phyloP scores from a whole-genome alignment of 2,329 filamentous ascomycete genomes.

The Rhexocercosporidium sp. region DNA sequence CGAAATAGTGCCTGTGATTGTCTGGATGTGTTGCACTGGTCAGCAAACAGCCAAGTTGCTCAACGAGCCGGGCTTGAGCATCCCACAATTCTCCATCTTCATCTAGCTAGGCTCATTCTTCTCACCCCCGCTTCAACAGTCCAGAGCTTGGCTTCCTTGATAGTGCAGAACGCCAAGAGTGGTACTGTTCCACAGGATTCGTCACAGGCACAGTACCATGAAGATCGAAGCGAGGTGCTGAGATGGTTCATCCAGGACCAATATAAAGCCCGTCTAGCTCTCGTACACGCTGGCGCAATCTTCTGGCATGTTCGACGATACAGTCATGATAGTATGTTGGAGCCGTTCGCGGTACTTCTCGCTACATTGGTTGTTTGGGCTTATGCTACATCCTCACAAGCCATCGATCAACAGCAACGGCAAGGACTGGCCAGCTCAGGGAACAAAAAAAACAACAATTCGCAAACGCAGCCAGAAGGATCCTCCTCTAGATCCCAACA shows the following conservation, averaged over 20 bases:
- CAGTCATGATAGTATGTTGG: slow-evolving; percentile 47
- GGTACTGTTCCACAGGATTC: background rate
- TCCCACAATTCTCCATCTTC: slow-evolving; percentile 59
- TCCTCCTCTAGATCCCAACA: background rate
- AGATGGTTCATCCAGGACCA: slow-evolving; percentile 40
- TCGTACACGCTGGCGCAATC: slow-evolving; percentile 51
- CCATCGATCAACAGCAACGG: slow-evolving; percentile 6
- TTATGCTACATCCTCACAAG: slow-evolving; percentile 39
- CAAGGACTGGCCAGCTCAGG: background rate
- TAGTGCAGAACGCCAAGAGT: slow-evolving; percentile 25
- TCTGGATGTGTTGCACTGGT: slow-evolving; percentile 63
- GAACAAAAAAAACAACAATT: too few species aligned
- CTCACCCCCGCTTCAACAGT: slow-evolving; percentile 39
- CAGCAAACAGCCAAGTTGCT: slow-evolving; percentile 57
- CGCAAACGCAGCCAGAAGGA: background rate
- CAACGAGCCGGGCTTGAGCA: slow-evolving; percentile 57
- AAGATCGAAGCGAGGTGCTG: slow-evolving; percentile 5
- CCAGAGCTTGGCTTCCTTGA: slow-evolving; percentile 14
- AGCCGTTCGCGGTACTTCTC: slow-evolving; percentile 46
- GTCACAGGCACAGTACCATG: slow-evolving; percentile 27
- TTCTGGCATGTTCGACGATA: slow-evolving; percentile 54
- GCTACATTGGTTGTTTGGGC: slow-evolving; percentile 49
- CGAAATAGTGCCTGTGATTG: slow-evolving; percentile 52
- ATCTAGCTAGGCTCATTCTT: slow-evolving; percentile 57
- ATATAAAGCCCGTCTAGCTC: slow-evolving; percentile 51